Evolutionary conservation across 345 rosid genomes (phyloP).

Genomic region (Citrus sp.): DNA sequence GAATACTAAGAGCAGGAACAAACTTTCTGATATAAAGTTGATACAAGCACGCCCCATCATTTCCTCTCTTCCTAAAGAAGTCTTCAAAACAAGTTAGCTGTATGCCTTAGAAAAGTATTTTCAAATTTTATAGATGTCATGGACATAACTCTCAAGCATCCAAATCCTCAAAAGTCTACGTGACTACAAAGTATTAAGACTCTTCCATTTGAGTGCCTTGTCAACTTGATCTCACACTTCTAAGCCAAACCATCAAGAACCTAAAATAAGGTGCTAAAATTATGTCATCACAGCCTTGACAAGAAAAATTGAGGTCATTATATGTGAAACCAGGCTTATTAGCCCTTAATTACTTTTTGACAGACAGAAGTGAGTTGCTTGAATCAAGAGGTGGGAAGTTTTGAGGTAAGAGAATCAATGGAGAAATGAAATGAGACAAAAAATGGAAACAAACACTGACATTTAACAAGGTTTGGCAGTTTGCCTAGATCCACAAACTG

Average conservation of each 20-base stretch:
- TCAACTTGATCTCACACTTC: background rate
- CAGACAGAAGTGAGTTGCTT: background rate
- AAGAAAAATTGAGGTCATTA: background rate
- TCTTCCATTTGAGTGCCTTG: background rate
- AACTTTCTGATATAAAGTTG: background rate
- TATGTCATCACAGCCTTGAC: background rate
- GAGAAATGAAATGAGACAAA: too few species aligned
- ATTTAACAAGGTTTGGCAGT: too few species aligned
- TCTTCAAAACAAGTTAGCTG: background rate
- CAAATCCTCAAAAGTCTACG: background rate
- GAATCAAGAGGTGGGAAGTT: background rate
- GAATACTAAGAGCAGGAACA: background rate
- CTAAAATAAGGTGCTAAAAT: background rate
- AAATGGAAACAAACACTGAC: too few species aligned
- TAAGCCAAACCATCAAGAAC: background rate
- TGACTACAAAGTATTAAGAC: background rate
- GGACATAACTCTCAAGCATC: background rate
- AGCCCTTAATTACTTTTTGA: background rate
- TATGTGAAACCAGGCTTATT: background rate
- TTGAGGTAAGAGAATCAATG: too few species aligned
- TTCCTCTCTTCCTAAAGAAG: background rate
- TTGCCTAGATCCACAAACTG: too few species aligned
- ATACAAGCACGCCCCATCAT: background rate
- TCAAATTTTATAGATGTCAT: background rate
- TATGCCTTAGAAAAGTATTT: background rate